These are phyloP conservation scores for Alternaria triticimaculans DNA, from an alignment of 2,329 filamentous ascomycete genomes.

Conservation along the genomic window DNA sequence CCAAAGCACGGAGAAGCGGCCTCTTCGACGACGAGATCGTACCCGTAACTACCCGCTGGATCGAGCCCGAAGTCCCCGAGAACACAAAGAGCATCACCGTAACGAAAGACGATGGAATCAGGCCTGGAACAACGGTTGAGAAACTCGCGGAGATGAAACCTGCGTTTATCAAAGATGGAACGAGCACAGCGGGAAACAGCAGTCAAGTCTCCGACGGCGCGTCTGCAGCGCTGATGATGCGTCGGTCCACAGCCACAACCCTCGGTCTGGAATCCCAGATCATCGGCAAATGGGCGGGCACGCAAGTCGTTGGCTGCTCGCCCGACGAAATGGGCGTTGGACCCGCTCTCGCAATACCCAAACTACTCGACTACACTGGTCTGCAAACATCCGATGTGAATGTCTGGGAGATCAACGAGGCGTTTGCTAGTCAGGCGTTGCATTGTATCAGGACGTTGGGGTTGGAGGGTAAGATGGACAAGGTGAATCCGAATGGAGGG, in stretches of 20 bases:
- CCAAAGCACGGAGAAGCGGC: constrained; percentile 71
- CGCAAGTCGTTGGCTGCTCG: constrained; percentile 75
- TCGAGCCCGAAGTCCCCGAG: constrained; percentile 63
- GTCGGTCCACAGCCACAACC: constrained; percentile 76
- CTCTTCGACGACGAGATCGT: constrained; percentile 81
- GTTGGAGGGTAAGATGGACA: constrained; percentile 69
- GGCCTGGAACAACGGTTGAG: constrained; percentile 71
- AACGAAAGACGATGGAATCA: constrained; percentile 81
- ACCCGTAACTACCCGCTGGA: constrained; percentile 74
- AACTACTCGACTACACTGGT: constrained; percentile 73
- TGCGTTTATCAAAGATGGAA: constrained; percentile 77
- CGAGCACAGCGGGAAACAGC: constrained; percentile 84
- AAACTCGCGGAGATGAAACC: constrained; percentile 82
- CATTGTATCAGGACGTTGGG: constrained; percentile 76
- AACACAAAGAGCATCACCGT: constrained; percentile 68
- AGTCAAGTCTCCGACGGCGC: constrained; percentile 89
- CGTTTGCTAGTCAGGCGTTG: constrained; percentile 68
- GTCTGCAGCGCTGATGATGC: constrained; percentile 82
- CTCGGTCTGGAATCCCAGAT: constrained; percentile 74
- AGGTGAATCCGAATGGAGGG: constrained; percentile 90
- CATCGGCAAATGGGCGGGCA: constrained; percentile 82
- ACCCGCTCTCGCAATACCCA: constrained; percentile 84
- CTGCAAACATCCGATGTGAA: constrained; percentile 73
- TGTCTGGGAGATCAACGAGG: constrained; percentile 94
- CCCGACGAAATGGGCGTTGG: constrained; percentile 96